Conservation (phyloP, 371 early-diverging fungal genomes). For the Syncephalastrum racemosum region DNA sequence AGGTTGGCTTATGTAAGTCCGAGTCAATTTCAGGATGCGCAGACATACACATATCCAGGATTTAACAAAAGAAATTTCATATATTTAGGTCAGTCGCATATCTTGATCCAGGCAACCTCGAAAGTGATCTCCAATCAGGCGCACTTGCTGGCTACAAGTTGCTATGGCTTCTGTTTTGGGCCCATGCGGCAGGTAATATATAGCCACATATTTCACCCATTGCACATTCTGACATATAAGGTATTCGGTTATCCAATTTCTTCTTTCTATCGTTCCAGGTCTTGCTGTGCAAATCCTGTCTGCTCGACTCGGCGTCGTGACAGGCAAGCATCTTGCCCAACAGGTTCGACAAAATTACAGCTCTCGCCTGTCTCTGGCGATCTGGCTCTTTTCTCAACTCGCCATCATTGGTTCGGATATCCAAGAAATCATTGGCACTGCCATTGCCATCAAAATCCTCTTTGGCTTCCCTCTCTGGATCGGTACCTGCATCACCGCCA, state of each 20-base stretch:
- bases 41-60: not conserved
- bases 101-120: constrained; percentile 77
- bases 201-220: not conserved
- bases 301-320: constrained; percentile 66
- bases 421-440: constrained; percentile 77
- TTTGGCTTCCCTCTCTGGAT: constrained; percentile 62
- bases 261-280: no score
- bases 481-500: constrained; percentile 67
- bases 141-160: constrained; percentile 64
- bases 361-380: constrained; percentile 33
- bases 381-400: constrained; percentile 68
- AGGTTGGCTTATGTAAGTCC: constrained; percentile 47
- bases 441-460: constrained; percentile 71
- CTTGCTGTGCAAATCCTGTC: constrained; percentile 65
- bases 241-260: no score
- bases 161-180: constrained; percentile 65
- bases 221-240: not conserved
- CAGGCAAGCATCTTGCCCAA: constrained; percentile 68
- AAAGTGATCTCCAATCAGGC: constrained; percentile 74
- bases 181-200: constrained; percentile 57
- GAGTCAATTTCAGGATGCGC: no score
- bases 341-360: constrained; percentile 54
- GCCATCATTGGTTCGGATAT: constrained; percentile 77
- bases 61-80: not conserved
- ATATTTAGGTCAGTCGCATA: constrained; percentile 66